Base-by-base conservation (phyloP, 495 filamentous ascomycete species). In the Talaromyces ruber region DNA sequence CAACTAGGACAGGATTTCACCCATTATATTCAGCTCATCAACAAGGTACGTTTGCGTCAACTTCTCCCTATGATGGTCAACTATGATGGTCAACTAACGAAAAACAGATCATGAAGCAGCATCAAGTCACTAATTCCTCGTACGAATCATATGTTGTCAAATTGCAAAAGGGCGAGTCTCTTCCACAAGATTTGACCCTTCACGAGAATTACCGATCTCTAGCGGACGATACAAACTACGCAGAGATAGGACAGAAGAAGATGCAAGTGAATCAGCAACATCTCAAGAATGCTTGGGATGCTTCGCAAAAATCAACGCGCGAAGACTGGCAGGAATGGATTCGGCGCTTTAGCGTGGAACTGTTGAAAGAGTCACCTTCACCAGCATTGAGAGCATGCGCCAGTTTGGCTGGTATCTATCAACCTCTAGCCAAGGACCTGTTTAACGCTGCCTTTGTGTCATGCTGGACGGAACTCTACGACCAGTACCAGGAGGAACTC, bases 311-410 rank as follows among this genome's bases (percentile, higher is more conserved):
- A 70, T 96, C 94, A 18, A 99, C 94, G 2, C 86, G 90, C 55
- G 94, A 99, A 70, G 94, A 99, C 73, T 99, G 94, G 94, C 90
- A 95, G 64, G 94, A 99, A 73, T 99, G 94, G 94, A 96, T 97
- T 72, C 84, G 95, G 57, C 83, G 96, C 24, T 96, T 98, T 71
- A 97, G 93, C 67, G 91, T 97, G 21, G 96, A 97, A 65, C 81
- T 99, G 22, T 81, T 99, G 43, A 93, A 92, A 62, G 95, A 99
- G 71, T 97, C 92, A 2, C 95, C 94, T 21, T 96, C 95, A 52
- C 95, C 96, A 54, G 93, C 94, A 14, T 76, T 99, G 28, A 82
- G 94, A 62, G 93, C 94, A 29, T 99, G 94, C 72, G 94, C 95
- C 51, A 89, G 88, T 59, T 78, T 99, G 51, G 94, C 92, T 5